A percentile compares a stretch with the other conserved stretches of the same genome.
Evolutionary conservation across 2,329 filamentous ascomycete species (phyloP).

Genomic region (Didymella glomerata): DNA sequence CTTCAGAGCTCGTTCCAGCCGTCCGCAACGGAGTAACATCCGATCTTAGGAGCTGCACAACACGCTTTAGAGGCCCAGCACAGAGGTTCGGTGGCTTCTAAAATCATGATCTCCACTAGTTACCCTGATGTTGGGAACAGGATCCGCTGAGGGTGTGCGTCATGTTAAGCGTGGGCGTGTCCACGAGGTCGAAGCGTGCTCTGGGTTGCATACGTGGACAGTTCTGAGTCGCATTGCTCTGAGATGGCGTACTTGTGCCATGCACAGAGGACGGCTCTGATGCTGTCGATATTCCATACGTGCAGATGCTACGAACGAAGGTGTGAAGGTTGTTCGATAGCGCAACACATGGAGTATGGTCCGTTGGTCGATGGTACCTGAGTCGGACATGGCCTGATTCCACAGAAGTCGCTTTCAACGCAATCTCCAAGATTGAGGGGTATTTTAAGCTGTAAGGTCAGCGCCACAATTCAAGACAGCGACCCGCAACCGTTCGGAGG

Average conservation of each 20-base stretch:
- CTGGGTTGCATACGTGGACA: slow-evolving; percentile 16
- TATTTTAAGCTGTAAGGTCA: background rate
- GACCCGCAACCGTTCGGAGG: background rate
- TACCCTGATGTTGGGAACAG: slow-evolving; percentile 14
- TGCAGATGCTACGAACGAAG: background rate
- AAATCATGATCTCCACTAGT: slow-evolving; percentile 12
- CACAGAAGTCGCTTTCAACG: no score
- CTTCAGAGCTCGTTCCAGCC: slow-evolving; percentile 20
- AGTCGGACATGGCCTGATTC: no score
- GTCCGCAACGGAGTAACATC: slow-evolving; percentile 32
- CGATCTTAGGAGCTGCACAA: slow-evolving; percentile 23
- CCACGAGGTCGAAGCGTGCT: slow-evolving; percentile 8
- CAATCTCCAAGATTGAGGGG: background rate
- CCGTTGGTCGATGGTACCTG: slow-evolving; percentile 7
- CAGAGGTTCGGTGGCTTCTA: slow-evolving; percentile 25
- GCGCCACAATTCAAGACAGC: background rate
- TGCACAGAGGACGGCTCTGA: background rate
- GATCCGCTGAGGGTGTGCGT: slow-evolving; percentile 12
- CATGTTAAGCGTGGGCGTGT: slow-evolving; percentile 10
- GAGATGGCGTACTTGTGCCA: background rate
- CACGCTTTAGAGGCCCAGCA: slow-evolving; percentile 20
- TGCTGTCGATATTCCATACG: background rate
- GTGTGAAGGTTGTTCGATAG: background rate
- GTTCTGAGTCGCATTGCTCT: slow-evolving; percentile 6
- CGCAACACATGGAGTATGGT: background rate